Base-by-base conservation (phyloP, 768 basidiomycete species). In the Leccinum truebloodii region DNA sequence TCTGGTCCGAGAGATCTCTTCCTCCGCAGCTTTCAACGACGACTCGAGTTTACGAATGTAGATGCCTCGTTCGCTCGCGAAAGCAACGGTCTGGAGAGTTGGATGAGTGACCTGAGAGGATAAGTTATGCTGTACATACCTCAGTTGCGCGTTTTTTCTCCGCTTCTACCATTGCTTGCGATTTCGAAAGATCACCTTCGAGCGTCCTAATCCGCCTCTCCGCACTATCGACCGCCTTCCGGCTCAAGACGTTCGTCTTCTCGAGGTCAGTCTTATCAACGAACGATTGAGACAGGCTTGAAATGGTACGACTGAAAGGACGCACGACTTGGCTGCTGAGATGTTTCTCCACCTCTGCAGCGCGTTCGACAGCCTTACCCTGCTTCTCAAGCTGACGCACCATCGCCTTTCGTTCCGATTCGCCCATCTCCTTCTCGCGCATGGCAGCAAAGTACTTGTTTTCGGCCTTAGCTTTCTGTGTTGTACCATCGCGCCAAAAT, bases 401-500 rank as follows among this genome's bases (percentile, higher is more conserved):
- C 35, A 87, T 74, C 34, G 78, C 83, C 73, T 92, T 92, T 51
- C 87, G 81, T 70, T 94, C 92, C 2, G 78, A 78, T 34, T 94
- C 92, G 3, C 88, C 75, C 18, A 91, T 87, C 60, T 97, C 94
- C 75, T 90, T 94, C 59, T 89, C 87, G 30, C 94, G 87, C 88
- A 96, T 92, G 2, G 88, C 88, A n/a, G 91, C 84, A 69, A 87
- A 98, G 71, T 86, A 98, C 73, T 95, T 98, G 78, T 95, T 96
- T 61, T 98, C 95, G 16, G 91, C 87, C 76, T 96, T 98, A 10
- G 94, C 92, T 88, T 92, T 93, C 94, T 98, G 75, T 37, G 16
- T 24, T 41, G 55, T 37, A n/a, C 16, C 55, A 48, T 60, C 48
- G 1, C 10, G 1, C 24, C 55, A 20, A 62, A 44, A 62, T 28